Percentiles rank a stretch among this genome's conserved stretches.
Conservation (phyloP, 495 filamentous ascomycete species). For the Coniosporium apollinis region DNA sequence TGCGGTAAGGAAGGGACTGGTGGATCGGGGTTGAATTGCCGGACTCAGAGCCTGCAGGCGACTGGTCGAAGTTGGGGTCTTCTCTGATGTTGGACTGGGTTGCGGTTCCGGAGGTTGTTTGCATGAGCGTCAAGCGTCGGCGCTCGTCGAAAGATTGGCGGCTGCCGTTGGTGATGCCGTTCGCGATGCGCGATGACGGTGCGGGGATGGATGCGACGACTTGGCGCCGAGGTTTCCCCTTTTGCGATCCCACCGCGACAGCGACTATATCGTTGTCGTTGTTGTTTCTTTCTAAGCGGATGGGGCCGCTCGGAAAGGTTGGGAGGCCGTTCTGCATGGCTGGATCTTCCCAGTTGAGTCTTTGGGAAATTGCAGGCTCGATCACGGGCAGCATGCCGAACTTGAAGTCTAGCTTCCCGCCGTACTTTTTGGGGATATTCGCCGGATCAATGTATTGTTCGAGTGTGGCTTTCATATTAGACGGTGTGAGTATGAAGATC, state of each 20-base stretch:
- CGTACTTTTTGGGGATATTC: conserved; percentile 72
- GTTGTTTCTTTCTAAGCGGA: conserved; percentile 21
- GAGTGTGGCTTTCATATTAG: conserved; percentile 56
- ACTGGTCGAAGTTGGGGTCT: not conserved
- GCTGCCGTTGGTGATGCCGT: not conserved
- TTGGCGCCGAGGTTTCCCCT: conserved; percentile 14
- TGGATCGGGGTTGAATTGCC: not conserved
- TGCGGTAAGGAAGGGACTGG: not conserved
- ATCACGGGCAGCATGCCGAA: conserved; percentile 56
- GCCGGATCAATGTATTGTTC: conserved; percentile 61
- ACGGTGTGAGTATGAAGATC: conserved; percentile 65
- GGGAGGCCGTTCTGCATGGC: conserved; percentile 9
- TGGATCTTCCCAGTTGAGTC: conserved; percentile 19
- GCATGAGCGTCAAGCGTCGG: not conserved
- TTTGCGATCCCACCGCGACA: conserved; percentile 19
- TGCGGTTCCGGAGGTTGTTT: conserved; percentile 5
- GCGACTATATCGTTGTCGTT: conserved; percentile 17
- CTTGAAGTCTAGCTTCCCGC: conserved; percentile 64
- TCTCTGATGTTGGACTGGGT: conserved; percentile 11
- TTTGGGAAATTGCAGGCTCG: conserved; percentile 34
- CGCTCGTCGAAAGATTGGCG: not conserved
- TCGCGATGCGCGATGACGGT: not conserved
- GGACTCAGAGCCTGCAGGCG: not conserved
- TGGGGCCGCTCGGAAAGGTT: conserved; percentile 22
- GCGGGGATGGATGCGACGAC: conserved; percentile 13